Evolutionary conservation across 805 yeast species (phyloP), one percentile per base, ranked within the genome.

Genomic region (Lachancea nothofagi): DNA sequence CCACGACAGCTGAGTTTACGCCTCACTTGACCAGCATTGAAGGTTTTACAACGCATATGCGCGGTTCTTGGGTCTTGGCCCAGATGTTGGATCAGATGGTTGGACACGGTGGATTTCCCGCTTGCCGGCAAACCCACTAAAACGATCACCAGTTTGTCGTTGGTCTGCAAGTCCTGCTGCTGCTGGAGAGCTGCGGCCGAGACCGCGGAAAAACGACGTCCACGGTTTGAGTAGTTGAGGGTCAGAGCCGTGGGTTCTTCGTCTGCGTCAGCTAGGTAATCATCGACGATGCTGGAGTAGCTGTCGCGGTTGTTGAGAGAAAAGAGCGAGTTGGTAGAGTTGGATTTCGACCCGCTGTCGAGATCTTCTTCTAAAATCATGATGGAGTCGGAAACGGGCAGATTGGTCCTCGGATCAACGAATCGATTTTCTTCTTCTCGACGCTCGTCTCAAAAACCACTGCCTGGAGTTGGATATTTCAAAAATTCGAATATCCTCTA

Each of bases 81-180:
- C 60, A 70, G 77, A 73, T 74, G 66, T 63, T 77, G 55, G 65
- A 71, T 66, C 69, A 83, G 51, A 51, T 80, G 80, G 45, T 75
- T 76, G 23, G 88, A 78, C 38, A 82, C 74, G 45, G 84, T 79
- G 2, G 85, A 78, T 56, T 83, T 83, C 6, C 90, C 90, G 36
- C 83, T 65, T 1, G 90, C 90, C 1, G 90, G 90, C 24, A 83
- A 64, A 0, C 90, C 90, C 8, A 83, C 84, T 63, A 83, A 70
- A 8, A 83, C 78, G 40, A 83, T 73, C 15, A 82, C 80, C 55
- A 80, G 70, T 57, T 78, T 80, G 27, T 44, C 37, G 25, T n/a
- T 27, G 15, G 38, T 24, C 29, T 7, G 33, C 37, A 9, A 30
- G 7, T 25, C 37, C 5, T 21, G 37, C 22, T 19, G 15, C 15